Evolutionary conservation across 1,139 yeast genomes (phyloP).

Genomic region (Lodderomyces oxycetoniae): DNA sequence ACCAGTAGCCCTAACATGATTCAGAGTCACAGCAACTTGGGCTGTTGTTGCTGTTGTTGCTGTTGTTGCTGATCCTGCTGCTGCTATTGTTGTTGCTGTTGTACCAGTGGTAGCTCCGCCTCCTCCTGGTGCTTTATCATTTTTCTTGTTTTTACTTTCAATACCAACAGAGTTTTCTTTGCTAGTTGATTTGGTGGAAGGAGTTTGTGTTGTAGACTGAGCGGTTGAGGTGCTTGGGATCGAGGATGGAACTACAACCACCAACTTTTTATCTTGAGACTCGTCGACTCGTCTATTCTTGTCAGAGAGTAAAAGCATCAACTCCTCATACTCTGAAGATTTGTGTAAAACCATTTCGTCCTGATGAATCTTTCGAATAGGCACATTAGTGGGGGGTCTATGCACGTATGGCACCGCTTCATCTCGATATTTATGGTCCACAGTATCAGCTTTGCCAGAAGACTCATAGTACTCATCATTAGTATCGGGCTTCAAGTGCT

Average conservation of each 20-base stretch:
- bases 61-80: conserved; percentile 17
- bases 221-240: conserved; percentile 20
- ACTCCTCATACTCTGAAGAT: conserved; percentile 83
- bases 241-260: conserved; percentile 36
- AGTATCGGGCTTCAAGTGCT: conserved; percentile 39
- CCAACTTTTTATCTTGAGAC: conserved; percentile 35
- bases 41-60: conserved; percentile 17
- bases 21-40: conserved; percentile 12
- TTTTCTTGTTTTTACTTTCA: conserved; percentile 23
- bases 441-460: too few relatives aligned
- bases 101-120: conserved; percentile 13
- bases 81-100: conserved; percentile 19
- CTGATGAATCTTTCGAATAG: conserved; percentile 42
- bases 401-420: conserved; percentile 36
- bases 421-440: conserved; percentile 30
- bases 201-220: conserved; percentile 15
- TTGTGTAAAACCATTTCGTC: conserved; percentile 55
- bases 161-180: conserved; percentile 20
- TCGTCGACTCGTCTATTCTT: conserved; percentile 39
- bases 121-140: conserved; percentile 18
- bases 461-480: too few relatives aligned
- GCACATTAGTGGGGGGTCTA: conserved; percentile 43
- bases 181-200: conserved; percentile 16
- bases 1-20: conserved; percentile 29
- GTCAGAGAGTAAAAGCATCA: conserved; percentile 58